Evolutionary conservation across 2,329 filamentous ascomycete species (phyloP), one percentile per base, ranked within the genome.

Genomic region (Xylariaceae sp.): DNA sequence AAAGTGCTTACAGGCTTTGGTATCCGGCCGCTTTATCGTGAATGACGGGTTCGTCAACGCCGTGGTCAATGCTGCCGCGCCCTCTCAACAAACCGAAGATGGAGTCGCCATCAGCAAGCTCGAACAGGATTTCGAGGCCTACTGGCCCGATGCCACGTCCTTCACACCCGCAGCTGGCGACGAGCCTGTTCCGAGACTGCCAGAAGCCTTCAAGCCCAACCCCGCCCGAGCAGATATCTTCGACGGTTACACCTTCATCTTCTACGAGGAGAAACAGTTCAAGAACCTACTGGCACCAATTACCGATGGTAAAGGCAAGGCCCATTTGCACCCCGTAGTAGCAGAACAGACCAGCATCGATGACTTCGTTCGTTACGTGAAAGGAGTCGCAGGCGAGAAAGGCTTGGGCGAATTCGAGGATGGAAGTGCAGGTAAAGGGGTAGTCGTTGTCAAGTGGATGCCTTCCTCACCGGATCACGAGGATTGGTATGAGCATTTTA

Each of bases 211-310:
- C 65, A 76, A 79, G 7, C 93, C 94, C 0, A 82, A 93, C 56
- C 58, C 75, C 0, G 70, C 73, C 14, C 81, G 94, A 17, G 73
- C 75, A 7, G 83, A 86, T 28, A 77, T 99, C 1, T 97, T 99
- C 60, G 83, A 89, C 11, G 89, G 89, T 2, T 94, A 92, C 63
- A 93, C 87, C 0, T 97, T 97, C 64, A 77, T 99, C 3, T 96
- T 97, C 63, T 87, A 92, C 59, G 86, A 92, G 48, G 70, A 80
- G 48, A 75, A 75, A 2, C 93, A 97, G 67, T 90, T 86, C 67
- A 83, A 89, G 7, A 90, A 81, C 57, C 75, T 99, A 5, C 73
- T 89, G 41, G 83, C 84, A 0, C 84, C 87, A 0, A 87, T 99
- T 55, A 87, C 85, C 0, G 84, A 84, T 54, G 94, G 89, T 5